A percentile compares a stretch with the other conserved stretches of the same genome.
Conservation (phyloP, 257 asterid species). For the Solanum chilense region DNA sequence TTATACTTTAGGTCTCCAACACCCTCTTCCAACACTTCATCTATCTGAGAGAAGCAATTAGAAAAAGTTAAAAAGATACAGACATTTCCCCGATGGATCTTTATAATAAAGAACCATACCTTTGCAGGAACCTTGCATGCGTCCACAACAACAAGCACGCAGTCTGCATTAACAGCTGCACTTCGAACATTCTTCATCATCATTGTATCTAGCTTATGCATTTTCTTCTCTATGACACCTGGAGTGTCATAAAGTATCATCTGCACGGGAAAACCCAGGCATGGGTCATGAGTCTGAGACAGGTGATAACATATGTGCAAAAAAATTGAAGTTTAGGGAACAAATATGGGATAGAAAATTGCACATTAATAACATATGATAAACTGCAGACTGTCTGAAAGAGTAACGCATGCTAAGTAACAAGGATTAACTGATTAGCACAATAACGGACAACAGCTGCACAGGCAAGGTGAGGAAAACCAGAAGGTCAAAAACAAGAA, state of each 20-base stretch:
- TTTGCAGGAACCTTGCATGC: constrained; percentile 71
- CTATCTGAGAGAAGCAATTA: constrained; percentile 41
- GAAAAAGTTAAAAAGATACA: neutral
- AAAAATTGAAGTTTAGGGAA: neutral
- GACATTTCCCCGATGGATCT: neutral
- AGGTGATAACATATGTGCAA: neutral
- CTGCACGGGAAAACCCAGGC: constrained; percentile 26
- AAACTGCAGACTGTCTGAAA: neutral
- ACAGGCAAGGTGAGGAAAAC: neutral
- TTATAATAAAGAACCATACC: constrained; percentile 27
- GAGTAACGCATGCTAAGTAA: neutral
- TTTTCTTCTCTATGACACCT: constrained; percentile 93
- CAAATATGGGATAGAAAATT: neutral
- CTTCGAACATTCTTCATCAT: constrained; percentile 95
- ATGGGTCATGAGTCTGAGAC: neutral
- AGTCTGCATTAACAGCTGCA: constrained; percentile 88
- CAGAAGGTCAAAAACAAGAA: neutral
- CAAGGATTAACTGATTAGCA: neutral
- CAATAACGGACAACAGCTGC: neutral
- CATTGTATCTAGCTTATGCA: constrained; percentile 92
- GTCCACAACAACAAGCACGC: constrained; percentile 84
- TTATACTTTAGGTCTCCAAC: constrained; percentile 49
- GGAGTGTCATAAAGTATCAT: constrained; percentile 97
- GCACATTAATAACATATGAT: neutral
- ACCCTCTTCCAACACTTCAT: constrained; percentile 72